Base-by-base conservation (phyloP, 768 basidiomycete genomes). In the Sporobolomyces roseus region DNA sequence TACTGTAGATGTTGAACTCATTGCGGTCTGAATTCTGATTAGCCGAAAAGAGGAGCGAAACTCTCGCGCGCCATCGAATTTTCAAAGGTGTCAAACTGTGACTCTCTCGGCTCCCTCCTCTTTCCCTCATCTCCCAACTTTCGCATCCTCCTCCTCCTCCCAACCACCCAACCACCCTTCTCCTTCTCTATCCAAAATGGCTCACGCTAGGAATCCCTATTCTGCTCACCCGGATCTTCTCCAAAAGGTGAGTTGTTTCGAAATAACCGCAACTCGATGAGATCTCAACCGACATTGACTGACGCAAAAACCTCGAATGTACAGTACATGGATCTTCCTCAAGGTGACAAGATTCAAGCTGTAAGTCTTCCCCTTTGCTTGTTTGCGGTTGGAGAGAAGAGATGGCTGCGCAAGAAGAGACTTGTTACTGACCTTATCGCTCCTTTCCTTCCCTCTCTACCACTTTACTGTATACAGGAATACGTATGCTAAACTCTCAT, bases 331-430 rank as follows among this genome's bases (percentile, higher is more conserved):
- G 84, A 86, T 70, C 87, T 99, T 67, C 83, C 85, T 74, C 94
- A 98, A 80, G 92, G 92, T 60, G 87, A 86, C 30, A 93, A 92
- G 80, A 78, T 97, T 79, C 92, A 96, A 83, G 94, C 94, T 50
- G 94, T 74, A 49, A 53, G 70, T n/a, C n/a, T n/a, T n/a, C n/a
- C n/a, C n/a, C n/a, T n/a, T n/a, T n/a, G n/a, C n/a, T n/a, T n/a
- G n/a, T n/a, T n/a, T n/a, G n/a, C n/a, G n/a, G n/a, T n/a, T n/a
- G n/a, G n/a, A n/a, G n/a, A n/a, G n/a, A n/a, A n/a, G n/a, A n/a
- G n/a, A n/a, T n/a, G n/a, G n/a, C n/a, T n/a, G n/a, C n/a, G n/a
- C n/a, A n/a, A n/a, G n/a, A n/a, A n/a, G n/a, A n/a, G n/a, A n/a
- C n/a, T n/a, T n/a, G n/a, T 21, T 30, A 14, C 32, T 27, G 43